A percentile compares a stretch with the other conserved stretches of the same genome.
These are phyloP conservation scores for Flaveria brownii DNA, from an alignment of 129 eudicot species.

Conservation along the genomic window DNA sequence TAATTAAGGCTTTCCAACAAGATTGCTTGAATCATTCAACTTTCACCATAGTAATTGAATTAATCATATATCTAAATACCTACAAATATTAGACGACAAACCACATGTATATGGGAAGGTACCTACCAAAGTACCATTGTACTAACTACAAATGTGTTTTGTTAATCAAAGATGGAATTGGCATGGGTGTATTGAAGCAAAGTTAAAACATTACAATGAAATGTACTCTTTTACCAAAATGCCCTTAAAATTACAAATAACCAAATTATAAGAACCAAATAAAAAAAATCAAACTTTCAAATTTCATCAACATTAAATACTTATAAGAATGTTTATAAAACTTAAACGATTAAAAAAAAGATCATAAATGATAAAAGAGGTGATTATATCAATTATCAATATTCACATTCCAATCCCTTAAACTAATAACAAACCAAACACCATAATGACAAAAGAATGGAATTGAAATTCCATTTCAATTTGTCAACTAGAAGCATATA, in stretches of 20 bases:
- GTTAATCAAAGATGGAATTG: not conserved
- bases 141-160: not conserved
- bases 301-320: not conserved
- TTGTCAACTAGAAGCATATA: too few species aligned
- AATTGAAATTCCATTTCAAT: not conserved
- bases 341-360: not conserved
- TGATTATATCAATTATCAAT: not conserved
- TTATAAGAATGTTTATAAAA: not conserved
- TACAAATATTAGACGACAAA: constrained; percentile 26
- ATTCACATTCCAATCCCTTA: not conserved
- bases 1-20: constrained; percentile 14
- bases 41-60: constrained; percentile 21
- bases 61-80: constrained; percentile 11
- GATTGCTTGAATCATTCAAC: constrained; percentile 20
- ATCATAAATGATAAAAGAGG: not conserved
- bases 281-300: too few species aligned
- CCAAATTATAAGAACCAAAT: too few species aligned
- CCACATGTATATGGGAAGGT: constrained; percentile 13
- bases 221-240: too few species aligned
- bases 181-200: not conserved
- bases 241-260: not conserved
- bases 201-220: too few species aligned
- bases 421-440: not conserved
- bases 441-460: not conserved
- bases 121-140: constrained; percentile 12